phyloP scores from a whole-genome alignment of 2,329 filamentous ascomycete genomes.

The Alternaria ventricosa region DNA sequence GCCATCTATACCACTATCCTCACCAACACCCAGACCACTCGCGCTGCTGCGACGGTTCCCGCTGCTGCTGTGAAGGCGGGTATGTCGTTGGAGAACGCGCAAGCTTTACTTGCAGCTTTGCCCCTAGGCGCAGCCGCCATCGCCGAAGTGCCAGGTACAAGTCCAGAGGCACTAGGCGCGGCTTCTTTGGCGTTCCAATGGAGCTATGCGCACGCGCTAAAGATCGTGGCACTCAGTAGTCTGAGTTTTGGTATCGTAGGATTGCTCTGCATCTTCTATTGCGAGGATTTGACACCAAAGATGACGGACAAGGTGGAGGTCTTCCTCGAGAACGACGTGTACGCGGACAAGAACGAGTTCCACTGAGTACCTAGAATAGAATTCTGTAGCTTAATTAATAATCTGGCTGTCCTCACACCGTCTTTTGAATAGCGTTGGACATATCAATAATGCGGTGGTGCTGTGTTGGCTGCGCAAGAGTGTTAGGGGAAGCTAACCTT shows the following conservation, averaged over 20 bases:
- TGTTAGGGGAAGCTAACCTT: not conserved
- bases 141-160: conserved; percentile 22
- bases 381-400: not conserved
- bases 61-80: conserved; percentile 30
- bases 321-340: conserved; percentile 35
- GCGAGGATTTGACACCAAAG: conserved; percentile 32
- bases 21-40: conserved; percentile 41
- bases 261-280: conserved; percentile 27
- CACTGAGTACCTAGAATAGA: conserved; percentile 8
- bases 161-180: conserved; percentile 16
- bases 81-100: conserved; percentile 27
- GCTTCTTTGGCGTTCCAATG: conserved; percentile 27
- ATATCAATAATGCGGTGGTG: not conserved
- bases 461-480: not conserved
- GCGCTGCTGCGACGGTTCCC: conserved; percentile 22
- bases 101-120: conserved; percentile 29
- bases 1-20: conserved; percentile 53
- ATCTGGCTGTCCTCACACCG: not conserved
- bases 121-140: conserved; percentile 31
- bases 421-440: not conserved
- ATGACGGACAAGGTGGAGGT: conserved; percentile 38
- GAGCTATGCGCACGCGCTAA: conserved; percentile 31
- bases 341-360: conserved; percentile 34
- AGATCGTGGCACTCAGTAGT: conserved; percentile 28
- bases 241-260: conserved; percentile 30